Conservation (phyloP, 129 eudicot genomes). For the carrot (Daucus carota) region DNA sequence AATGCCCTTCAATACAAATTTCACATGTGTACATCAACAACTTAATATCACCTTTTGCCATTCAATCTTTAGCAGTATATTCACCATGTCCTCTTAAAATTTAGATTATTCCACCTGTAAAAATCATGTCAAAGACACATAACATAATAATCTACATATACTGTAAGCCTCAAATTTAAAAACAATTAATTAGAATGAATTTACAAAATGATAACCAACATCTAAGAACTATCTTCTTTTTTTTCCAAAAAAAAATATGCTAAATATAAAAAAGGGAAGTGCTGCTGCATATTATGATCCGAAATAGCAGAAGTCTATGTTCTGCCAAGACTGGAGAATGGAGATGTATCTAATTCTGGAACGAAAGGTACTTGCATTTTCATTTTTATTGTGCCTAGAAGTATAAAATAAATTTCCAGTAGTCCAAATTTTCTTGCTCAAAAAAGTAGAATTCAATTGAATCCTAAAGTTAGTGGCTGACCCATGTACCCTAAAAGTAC, state of each 20-base stretch:
- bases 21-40: neutral
- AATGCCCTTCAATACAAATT: slow-evolving; percentile 7
- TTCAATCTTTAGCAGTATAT: slow-evolving; percentile 3
- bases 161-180: neutral
- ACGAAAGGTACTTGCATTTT: neutral
- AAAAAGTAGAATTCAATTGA: neutral
- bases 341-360: neutral
- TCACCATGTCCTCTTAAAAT: slow-evolving; percentile 1
- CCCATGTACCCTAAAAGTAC: neutral
- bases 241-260: neutral
- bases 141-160: neutral
- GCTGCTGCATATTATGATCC: neutral
- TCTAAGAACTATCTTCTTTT: neutral
- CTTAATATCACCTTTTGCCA: neutral
- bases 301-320: neutral
- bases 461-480: slow-evolving; percentile 1
- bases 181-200: neutral
- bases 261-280: neutral
- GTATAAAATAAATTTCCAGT: neutral
- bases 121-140: neutral
- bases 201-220: no score
- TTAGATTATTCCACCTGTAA: neutral
- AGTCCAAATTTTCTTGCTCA: neutral
- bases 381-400: neutral
- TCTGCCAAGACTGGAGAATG: neutral